Conservation (phyloP, 208 protist species). For the Wallacemonas sp. region DNA sequence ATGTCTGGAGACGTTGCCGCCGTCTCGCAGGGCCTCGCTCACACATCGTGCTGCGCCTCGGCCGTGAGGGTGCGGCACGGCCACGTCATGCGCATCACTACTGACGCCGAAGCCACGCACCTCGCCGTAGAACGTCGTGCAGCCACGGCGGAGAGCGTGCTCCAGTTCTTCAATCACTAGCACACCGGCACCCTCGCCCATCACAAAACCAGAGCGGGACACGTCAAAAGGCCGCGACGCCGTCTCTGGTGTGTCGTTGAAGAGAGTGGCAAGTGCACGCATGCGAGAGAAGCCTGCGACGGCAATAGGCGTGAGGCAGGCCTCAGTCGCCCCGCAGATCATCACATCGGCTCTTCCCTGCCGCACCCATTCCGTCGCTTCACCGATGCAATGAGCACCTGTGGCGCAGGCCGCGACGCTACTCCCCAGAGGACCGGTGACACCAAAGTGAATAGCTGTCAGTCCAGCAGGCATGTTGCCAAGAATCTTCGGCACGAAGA, state of each 20-base stretch:
- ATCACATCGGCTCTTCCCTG: constrained; percentile 85
- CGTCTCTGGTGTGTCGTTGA: constrained; percentile 82
- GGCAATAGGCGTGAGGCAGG: constrained; percentile 90
- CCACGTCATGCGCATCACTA: constrained; percentile 96
- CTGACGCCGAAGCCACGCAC: constrained; percentile 86
- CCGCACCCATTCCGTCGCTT: constrained; percentile 90
- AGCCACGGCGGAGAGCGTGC: constrained; percentile 77
- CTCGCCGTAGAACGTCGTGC: constrained; percentile 87
- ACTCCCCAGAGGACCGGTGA: constrained; percentile 92
- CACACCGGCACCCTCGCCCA: constrained; percentile 96
- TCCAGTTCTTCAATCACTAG: constrained; percentile 93
- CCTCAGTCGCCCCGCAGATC: constrained; percentile 94
- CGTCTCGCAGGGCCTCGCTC: constrained; percentile 70
- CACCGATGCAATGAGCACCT: constrained; percentile 96
- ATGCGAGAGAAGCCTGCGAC: constrained; percentile 94
- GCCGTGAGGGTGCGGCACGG: constrained; percentile 90
- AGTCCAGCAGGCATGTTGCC: constrained; percentile 96
- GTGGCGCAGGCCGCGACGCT: constrained; percentile 97
- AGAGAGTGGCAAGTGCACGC: constrained; percentile 92
- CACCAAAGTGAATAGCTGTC: constrained; percentile 86
- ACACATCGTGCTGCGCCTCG: constrained; percentile 88
- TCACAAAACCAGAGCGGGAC: constrained; percentile 94
- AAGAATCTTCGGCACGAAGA: constrained; percentile 97
- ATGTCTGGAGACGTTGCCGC: constrained; percentile 34
- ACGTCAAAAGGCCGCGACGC: constrained; percentile 96